Base-by-base conservation (phyloP, 495 filamentous ascomycete genomes). In the Xylaria telfairii region DNA sequence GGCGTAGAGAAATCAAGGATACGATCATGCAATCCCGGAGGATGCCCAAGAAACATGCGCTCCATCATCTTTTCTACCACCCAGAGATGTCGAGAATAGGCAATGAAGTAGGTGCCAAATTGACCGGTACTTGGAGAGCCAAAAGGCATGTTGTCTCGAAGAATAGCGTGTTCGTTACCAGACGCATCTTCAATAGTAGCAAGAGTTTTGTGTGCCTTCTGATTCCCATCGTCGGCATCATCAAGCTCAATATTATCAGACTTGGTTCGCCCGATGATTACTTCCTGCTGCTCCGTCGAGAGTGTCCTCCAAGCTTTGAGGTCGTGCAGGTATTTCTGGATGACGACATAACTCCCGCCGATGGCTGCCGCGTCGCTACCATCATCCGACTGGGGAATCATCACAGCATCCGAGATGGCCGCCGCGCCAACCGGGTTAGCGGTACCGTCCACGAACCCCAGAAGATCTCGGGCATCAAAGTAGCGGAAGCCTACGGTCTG, bases 131-230 rank as follows among this genome's bases (percentile, higher is more conserved):
- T 85, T 0, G 86, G 87, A 4, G 83, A 84, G 0, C 87, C 87
- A 73, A 88, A 89, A 0, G 87, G 87, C 87, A 89, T 89, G 71
- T 89, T 89, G 65, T 89, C 87, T 0, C 87, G 82, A 1, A 89
- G 78, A 44, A 89, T 86, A 34, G 82, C 81, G 72, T 86, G 76
- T 76, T 88, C 87, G 13, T 80, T 72, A 0, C 86, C 87, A 67
- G 83, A 66, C 34, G 85, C 83, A 67, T 87, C 85, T 64, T 85
- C 84, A 26, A 89, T 84, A 8, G 86, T 88, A 32, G 79, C 83
- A 4, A 89, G 82, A 2, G 82, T 81, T 73, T 89, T 88, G 65
- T 89, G 87, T 10, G 86, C 80, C 61, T 80, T 76, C 68, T 88
- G 86, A 24, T 81, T 49, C 4, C 81, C 86, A 1, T 65, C 69